Evolutionary conservation across 345 rosid genomes (phyloP).

Genomic region (Jatropha curcas): DNA sequence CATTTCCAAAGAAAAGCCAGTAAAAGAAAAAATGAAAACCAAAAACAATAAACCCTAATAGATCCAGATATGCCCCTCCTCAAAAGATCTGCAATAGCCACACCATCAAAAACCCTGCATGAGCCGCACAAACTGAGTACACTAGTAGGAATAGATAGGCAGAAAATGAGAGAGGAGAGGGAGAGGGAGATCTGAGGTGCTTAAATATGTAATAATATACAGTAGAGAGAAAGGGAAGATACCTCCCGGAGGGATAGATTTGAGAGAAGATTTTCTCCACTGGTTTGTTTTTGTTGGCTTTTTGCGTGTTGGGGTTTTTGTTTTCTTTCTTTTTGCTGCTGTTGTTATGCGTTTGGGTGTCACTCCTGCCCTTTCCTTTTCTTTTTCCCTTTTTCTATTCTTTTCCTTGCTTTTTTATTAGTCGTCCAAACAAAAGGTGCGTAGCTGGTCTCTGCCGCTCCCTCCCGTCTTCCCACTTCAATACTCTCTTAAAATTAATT

Average conservation of each 20-base stretch:
- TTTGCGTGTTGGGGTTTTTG: neutral
- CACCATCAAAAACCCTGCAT: slow-evolving; percentile 3
- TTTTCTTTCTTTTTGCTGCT: neutral
- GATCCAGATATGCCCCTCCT: slow-evolving; percentile 12
- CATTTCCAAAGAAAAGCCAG: slow-evolving; percentile 31
- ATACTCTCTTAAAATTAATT: too few species aligned
- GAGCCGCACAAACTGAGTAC: neutral
- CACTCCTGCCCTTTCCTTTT: neutral
- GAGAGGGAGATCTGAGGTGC: slow-evolving; percentile 17
- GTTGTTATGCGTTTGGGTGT: neutral
- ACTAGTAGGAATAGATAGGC: neutral
- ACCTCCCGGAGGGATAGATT: slow-evolving; percentile 29
- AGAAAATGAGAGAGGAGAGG: too few species aligned
- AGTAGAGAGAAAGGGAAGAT: neutral
- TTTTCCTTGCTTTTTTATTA: neutral
- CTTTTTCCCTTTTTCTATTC: neutral
- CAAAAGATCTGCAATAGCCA: slow-evolving; percentile 17
- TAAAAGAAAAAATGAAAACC: too few species aligned
- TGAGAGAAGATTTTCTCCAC: slow-evolving; percentile 39
- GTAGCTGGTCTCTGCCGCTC: too few species aligned
- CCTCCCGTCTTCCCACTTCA: too few species aligned
- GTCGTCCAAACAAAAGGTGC: neutral
- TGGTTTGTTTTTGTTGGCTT: slow-evolving; percentile 9
- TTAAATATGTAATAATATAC: neutral
- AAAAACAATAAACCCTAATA: slow-evolving; percentile 20